Conservation (phyloP, 108 stramenopile species). For the Nitzschia inconspicua region DNA sequence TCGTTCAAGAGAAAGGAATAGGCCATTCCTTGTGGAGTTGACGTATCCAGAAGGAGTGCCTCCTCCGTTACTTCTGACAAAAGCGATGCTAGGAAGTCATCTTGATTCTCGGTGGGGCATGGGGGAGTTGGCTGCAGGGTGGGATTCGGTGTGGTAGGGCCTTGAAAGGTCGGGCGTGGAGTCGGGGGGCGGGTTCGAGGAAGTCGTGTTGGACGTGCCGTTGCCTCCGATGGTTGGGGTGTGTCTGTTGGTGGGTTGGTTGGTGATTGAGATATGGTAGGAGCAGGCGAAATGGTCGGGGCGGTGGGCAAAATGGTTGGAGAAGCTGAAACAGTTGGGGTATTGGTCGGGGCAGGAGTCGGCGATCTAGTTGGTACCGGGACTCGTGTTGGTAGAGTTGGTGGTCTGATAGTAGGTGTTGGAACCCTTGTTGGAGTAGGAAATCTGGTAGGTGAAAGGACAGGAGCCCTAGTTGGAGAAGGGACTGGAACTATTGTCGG, state of each 20-base stretch:
- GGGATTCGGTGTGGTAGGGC: neutral
- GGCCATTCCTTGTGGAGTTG: constrained; percentile 20
- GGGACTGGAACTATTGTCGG: neutral
- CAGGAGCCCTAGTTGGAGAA: neutral
- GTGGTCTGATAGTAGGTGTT: neutral
- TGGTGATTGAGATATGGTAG: constrained; percentile 3
- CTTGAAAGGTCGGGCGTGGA: neutral
- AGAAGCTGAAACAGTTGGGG: neutral
- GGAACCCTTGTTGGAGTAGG: neutral
- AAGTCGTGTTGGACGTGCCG: neutral
- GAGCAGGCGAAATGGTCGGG: neutral
- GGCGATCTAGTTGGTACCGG: constrained; percentile 13
- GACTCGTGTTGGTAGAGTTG: neutral
- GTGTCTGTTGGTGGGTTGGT: constrained; percentile 3
- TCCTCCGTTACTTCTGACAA: constrained; percentile 12
- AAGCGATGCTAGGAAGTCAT: constrained; percentile 1
- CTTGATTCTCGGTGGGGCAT: neutral
- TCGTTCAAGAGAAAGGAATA: constrained; percentile 12
- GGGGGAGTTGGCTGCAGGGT: neutral
- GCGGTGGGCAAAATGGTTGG: neutral
- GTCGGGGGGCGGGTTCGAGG: neutral
- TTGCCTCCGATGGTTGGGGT: neutral
- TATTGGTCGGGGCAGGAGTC: neutral
- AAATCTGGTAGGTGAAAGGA: neutral
- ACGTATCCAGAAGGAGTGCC: constrained; percentile 2